Conservation (phyloP, 148 eudicot genomes). For the Rhododendron griersonianum region DNA sequence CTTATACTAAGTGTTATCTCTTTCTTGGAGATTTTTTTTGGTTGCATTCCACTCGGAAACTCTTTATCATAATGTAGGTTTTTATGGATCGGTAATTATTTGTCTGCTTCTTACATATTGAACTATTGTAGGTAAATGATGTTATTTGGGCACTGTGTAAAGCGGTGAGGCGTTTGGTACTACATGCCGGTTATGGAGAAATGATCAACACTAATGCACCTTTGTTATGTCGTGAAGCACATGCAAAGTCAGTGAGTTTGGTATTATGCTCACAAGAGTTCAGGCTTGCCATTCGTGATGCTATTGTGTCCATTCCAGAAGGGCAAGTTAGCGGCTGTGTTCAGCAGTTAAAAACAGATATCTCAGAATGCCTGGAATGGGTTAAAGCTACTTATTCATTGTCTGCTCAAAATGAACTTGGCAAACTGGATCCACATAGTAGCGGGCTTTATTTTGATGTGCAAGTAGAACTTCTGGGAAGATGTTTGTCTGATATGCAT, state of each 20-base stretch:
- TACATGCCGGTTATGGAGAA: slow-evolving; percentile 25
- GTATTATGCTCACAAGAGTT: slow-evolving; percentile 60
- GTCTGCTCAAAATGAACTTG: slow-evolving; percentile 18
- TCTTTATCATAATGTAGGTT: not conserved
- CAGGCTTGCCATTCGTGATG: slow-evolving; percentile 57
- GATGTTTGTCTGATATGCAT: slow-evolving; percentile 66
- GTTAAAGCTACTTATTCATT: slow-evolving; percentile 33
- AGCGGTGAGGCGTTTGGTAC: slow-evolving; percentile 48
- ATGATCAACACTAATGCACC: slow-evolving; percentile 9
- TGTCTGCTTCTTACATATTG: slow-evolving; percentile 17
- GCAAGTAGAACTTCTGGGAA: slow-evolving; percentile 58
- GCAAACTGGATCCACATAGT: slow-evolving; percentile 19
- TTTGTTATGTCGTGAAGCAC: slow-evolving; percentile 30
- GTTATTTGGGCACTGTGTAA: slow-evolving; percentile 68
- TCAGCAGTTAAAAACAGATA: slow-evolving; percentile 54
- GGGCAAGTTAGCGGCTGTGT: slow-evolving; percentile 78
- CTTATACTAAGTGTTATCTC: not conserved
- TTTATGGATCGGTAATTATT: not conserved
- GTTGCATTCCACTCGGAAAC: not conserved
- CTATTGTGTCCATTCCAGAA: slow-evolving; percentile 75
- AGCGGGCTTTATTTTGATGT: slow-evolving; percentile 19
- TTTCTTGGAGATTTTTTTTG: not conserved
- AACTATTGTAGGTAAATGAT: slow-evolving; percentile 54
- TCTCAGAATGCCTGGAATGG: slow-evolving; percentile 79
- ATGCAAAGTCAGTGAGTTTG: slow-evolving; percentile 52